Evolutionary conservation across 495 filamentous ascomycete species (phyloP).

Genomic region (Tuber magnatum): DNA sequence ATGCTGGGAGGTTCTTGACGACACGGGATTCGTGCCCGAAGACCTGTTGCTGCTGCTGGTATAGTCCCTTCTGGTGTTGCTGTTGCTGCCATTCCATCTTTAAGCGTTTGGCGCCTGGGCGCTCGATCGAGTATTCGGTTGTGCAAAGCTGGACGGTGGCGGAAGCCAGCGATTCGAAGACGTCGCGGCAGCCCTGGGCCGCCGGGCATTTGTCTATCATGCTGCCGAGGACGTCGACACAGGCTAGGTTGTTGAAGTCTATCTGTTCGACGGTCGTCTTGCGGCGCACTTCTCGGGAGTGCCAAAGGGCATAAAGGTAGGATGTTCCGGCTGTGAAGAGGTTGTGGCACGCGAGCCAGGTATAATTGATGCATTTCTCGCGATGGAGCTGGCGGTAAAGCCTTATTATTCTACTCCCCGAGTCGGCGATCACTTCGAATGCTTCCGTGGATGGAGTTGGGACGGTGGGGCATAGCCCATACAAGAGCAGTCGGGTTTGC

Average conservation of each 20-base stretch:
- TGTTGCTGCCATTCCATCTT: slow-evolving; percentile 43
- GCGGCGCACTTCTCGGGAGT: slow-evolving; percentile 44
- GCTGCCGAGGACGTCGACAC: slow-evolving; percentile 48
- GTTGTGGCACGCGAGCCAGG: slow-evolving; percentile 52
- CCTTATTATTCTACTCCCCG: slow-evolving; percentile 48
- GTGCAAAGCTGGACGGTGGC: slow-evolving; percentile 32
- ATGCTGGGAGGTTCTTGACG: slow-evolving; percentile 42
- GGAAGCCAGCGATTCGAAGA: slow-evolving; percentile 40
- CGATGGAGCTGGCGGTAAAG: slow-evolving; percentile 50
- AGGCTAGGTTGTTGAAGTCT: slow-evolving; percentile 46
- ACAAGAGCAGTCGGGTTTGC: slow-evolving; percentile 49
- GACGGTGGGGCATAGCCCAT: slow-evolving; percentile 49
- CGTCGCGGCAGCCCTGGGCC: slow-evolving; percentile 46
- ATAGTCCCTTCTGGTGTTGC: slow-evolving; percentile 37
- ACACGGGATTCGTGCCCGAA: slow-evolving; percentile 37
- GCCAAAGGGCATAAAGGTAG: slow-evolving; percentile 47
- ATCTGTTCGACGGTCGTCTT: slow-evolving; percentile 48
- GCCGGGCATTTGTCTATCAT: slow-evolving; percentile 49
- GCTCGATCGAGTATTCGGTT: slow-evolving; percentile 26
- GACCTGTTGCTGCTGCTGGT: slow-evolving; percentile 26
- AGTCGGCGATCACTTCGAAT: slow-evolving; percentile 49
- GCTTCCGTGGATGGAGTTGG: slow-evolving; percentile 46
- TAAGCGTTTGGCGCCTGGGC: slow-evolving; percentile 47
- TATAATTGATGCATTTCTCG: slow-evolving; percentile 51
- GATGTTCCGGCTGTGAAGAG: slow-evolving; percentile 50